Evolutionary conservation across 345 rosid species (phyloP), one percentile per base, ranked within the genome.

Genomic region (Acer campestre): DNA sequence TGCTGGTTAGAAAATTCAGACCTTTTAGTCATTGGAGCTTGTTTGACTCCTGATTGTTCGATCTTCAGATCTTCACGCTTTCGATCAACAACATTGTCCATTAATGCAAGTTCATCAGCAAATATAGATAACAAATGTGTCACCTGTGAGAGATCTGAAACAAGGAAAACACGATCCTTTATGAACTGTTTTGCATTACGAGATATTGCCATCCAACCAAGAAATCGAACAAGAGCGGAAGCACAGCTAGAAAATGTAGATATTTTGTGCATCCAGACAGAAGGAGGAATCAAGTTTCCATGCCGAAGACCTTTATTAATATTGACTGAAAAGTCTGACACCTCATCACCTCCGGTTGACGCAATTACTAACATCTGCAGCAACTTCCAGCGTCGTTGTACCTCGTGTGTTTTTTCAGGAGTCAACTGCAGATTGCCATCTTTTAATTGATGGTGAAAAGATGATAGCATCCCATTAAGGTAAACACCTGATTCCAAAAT

Each of bases 161-260:
- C 87, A 65, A 93, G 93, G 82, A 83, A 90, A 75, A 86, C 77
- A 11, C 79, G 86, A 71, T 90, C 90, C 79, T 78, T 84, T 38
- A 80, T 70, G 83, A 84, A 91, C 78, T 82, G 88, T 80, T 86
- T 84, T 51, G 95, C 91, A 75, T 79, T 81, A 61, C 91, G 89
- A 77, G 95, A 91, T 81, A 93, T 77, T 53, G 93, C 97, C 97
- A 93, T 93, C 97, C 97, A 93, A 68, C 97, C 97, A 79, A 93
- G 88, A 84, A 89, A 93, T 31, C 93, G 90, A 40, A 90, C 95
- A 77, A 88, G 88, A 56, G 94, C 89, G 17, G 85, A 89, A 78
- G 85, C 77, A 88, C 83, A 88, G 56, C 42, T 69, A 78, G 95
- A 88, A 88, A 93, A 91, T 71, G 79, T 63, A 20, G 90, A 69